Percentiles rank a stretch among this genome's conserved stretches.
Evolutionary conservation across 805 yeast genomes (phyloP).

Genomic region (Ogataea pignaliae): DNA sequence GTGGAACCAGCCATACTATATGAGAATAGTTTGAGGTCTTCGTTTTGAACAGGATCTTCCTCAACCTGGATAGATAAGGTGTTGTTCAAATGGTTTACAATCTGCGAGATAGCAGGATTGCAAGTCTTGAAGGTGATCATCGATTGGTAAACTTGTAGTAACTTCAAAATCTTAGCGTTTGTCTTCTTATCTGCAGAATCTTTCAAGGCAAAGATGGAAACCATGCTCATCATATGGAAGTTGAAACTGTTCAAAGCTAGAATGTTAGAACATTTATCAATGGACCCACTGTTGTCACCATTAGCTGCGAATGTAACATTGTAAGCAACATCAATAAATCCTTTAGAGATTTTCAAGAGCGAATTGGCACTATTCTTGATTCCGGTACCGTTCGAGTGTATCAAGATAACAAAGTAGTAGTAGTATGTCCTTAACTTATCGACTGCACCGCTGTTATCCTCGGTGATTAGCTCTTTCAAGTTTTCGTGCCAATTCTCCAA

Average conservation of each 20-base stretch:
- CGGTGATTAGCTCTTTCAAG: slow-evolving; percentile 14
- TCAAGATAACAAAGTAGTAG: slow-evolving; percentile 25
- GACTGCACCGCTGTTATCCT: slow-evolving; percentile 22
- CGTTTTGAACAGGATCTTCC: slow-evolving; percentile 13
- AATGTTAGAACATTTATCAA: slow-evolving; percentile 19
- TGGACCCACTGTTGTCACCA: slow-evolving; percentile 12
- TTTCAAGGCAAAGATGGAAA: slow-evolving; percentile 22
- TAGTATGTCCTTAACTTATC: slow-evolving; percentile 28
- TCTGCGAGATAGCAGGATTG: slow-evolving; percentile 18
- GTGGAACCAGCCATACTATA: slow-evolving; percentile 11
- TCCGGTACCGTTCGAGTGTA: slow-evolving; percentile 13
- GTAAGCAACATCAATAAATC: slow-evolving; percentile 20
- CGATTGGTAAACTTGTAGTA: slow-evolving; percentile 23
- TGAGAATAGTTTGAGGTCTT: slow-evolving; percentile 23
- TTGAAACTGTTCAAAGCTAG: slow-evolving; percentile 29
- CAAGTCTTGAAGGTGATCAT: slow-evolving; percentile 18
- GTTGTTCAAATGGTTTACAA: slow-evolving; percentile 19
- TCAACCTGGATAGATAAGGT: slow-evolving; percentile 7
- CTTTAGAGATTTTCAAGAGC: slow-evolving; percentile 15
- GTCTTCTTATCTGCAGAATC: slow-evolving; percentile 10
- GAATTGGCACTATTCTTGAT: slow-evolving; percentile 4
- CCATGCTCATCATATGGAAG: slow-evolving; percentile 25
- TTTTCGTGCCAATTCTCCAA: slow-evolving; percentile 24
- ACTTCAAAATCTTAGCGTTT: slow-evolving; percentile 11
- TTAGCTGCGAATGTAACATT: slow-evolving; percentile 16